phyloP scores from a whole-genome alignment of 75 land plant species.

The Sequoiadendron giganteum region DNA sequence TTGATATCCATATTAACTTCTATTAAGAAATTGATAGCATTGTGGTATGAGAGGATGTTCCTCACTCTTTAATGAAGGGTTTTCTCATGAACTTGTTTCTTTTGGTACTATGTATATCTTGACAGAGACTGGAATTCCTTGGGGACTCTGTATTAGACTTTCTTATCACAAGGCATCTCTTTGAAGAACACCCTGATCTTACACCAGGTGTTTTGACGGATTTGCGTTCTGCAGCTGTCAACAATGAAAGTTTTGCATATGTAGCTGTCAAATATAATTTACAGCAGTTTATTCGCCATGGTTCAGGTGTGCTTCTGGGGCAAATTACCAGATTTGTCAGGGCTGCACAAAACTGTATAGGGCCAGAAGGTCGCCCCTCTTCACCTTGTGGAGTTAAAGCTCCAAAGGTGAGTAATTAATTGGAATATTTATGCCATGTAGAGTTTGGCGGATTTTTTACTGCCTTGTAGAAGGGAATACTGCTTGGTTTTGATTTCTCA shows the following conservation, averaged over 20 bases:
- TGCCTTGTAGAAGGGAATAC: background rate
- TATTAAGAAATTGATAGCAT: background rate
- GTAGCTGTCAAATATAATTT: constrained; percentile 71
- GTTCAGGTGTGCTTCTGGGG: constrained; percentile 47
- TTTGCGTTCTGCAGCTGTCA: constrained; percentile 91
- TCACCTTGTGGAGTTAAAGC: constrained; percentile 30
- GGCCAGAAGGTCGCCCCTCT: constrained; percentile 10
- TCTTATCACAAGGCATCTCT: constrained; percentile 80
- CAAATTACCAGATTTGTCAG: constrained; percentile 69
- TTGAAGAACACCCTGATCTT: constrained; percentile 41
- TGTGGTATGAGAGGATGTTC: background rate
- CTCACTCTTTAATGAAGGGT: background rate
- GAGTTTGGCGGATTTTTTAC: background rate
- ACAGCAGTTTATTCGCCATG: constrained; percentile 71
- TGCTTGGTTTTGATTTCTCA: background rate
- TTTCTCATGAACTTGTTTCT: background rate
- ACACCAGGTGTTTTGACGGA: constrained; percentile 89
- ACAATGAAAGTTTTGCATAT: constrained; percentile 91
- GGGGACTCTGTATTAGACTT: constrained; percentile 91
- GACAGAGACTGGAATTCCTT: constrained; percentile 91
- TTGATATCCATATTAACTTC: background rate
- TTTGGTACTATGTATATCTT: background rate
- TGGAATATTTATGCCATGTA: background rate
- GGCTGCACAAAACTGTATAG: constrained; percentile 16
- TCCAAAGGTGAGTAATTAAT: constrained; percentile 29